These are phyloP conservation scores for Phlebiopsis gigantea DNA, from an alignment of 768 basidiomycete species.

Conservation along the genomic window DNA sequence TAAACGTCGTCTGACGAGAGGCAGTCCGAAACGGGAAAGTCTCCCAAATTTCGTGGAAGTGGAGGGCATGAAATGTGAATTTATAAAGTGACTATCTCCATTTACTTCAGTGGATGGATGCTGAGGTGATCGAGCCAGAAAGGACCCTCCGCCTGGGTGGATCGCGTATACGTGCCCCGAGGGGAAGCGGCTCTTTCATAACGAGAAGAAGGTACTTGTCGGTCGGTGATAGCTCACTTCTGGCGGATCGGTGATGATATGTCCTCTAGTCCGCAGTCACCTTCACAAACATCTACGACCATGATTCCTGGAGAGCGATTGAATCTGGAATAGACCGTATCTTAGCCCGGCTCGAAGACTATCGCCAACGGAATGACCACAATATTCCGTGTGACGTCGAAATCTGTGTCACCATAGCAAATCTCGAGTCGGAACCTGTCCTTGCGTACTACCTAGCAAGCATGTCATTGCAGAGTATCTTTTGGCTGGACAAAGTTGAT, in stretches of 20 bases:
- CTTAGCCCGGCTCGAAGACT: not conserved
- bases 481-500: slow-evolving; percentile 12
- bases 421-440: not conserved
- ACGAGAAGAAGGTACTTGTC: not conserved
- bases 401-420: not conserved
- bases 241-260: not conserved
- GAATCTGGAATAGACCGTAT: not conserved
- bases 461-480: slow-evolving; percentile 2
- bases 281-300: not conserved
- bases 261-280: not conserved
- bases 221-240: not conserved
- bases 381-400: not conserved
- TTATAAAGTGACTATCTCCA: not conserved
- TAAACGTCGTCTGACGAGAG: no score
- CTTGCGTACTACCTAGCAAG: slow-evolving; percentile 13
- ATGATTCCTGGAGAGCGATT: not conserved
- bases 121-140: not conserved
- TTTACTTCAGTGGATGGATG: no score
- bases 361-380: not conserved
- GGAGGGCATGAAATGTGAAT: not conserved
- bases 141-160: not conserved
- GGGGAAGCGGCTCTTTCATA: not conserved
- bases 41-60: no score
- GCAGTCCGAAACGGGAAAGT: no score
- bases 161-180: not conserved